phyloP scores from a whole-genome alignment of 73 alveolate species.

The Diophrys appendiculata region DNA sequence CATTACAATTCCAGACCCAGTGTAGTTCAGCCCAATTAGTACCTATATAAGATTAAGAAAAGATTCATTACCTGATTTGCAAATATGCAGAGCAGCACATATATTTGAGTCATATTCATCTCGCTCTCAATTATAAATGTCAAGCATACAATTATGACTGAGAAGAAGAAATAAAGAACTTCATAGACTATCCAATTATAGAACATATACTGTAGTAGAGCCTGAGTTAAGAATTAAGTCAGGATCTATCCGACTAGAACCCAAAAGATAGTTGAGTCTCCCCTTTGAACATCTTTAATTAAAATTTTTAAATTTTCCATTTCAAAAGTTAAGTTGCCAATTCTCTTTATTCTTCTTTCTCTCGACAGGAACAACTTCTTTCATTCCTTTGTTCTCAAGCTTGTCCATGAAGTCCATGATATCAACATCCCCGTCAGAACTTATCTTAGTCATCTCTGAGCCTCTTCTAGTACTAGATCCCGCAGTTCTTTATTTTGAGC shows the following conservation, averaged over 20 bases:
- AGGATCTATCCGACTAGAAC: not conserved
- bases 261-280: not conserved
- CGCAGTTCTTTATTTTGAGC: too few relatives aligned
- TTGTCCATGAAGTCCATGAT: too few relatives aligned
- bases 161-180: not conserved
- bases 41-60: too few relatives aligned
- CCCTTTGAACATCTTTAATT: too few relatives aligned
- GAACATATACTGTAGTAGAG: not conserved
- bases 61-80: not conserved
- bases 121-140: not conserved
- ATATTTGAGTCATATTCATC: not conserved
- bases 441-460: too few relatives aligned
- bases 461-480: too few relatives aligned
- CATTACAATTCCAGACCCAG: not conserved
- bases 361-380: too few relatives aligned
- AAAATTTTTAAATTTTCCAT: too few relatives aligned
- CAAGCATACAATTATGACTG: not conserved
- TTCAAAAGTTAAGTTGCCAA: too few relatives aligned
- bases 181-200: not conserved
- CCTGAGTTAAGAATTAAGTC: not conserved
- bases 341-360: too few relatives aligned
- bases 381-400: too few relatives aligned
- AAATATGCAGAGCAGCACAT: not conserved
- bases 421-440: too few relatives aligned
- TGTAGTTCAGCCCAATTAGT: not conserved